A percentile compares a stretch with the other conserved stretches of the same genome.
Evolutionary conservation across 768 basidiomycete species (phyloP).

Genomic region (Tulasnella sp.): DNA sequence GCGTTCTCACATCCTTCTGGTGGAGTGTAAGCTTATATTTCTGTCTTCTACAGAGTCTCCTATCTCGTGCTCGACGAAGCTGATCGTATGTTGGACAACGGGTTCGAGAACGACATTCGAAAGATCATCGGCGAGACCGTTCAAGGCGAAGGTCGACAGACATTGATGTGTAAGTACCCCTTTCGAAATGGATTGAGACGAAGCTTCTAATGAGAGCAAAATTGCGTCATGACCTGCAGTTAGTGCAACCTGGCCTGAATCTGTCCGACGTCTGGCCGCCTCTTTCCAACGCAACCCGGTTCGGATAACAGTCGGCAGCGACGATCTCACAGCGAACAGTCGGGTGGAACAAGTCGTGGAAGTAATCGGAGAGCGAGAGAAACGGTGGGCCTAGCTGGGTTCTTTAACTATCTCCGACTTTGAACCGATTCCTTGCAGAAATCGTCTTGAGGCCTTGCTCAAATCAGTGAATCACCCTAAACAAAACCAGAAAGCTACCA

Average conservation of each 20-base stretch:
- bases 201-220: conserved; percentile 24
- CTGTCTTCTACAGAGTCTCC: conserved; percentile 47
- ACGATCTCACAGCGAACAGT: conserved; percentile 90
- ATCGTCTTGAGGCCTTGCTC: conserved; percentile 52
- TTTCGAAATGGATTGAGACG: background rate
- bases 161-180: conserved; percentile 82
- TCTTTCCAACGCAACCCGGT: conserved; percentile 82
- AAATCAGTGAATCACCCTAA: conserved; percentile 31
- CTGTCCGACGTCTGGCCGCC: conserved; percentile 78
- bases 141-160: conserved; percentile 66
- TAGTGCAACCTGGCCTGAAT: conserved; percentile 97
- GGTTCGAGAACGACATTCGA: conserved; percentile 96
- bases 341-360: conserved; percentile 89
- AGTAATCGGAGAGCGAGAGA: conserved; percentile 64
- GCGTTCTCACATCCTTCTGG: conserved; percentile 29
- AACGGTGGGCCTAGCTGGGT: background rate
- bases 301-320: conserved; percentile 88
- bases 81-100: conserved; percentile 95
- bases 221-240: conserved; percentile 41
- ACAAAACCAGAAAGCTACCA: conserved; percentile 42
- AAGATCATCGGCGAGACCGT: conserved; percentile 73
- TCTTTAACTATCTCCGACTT: conserved; percentile 13
- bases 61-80: conserved; percentile 97
- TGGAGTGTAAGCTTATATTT: conserved; percentile 8
- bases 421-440: conserved; percentile 33